phyloP scores from a whole-genome alignment of 768 basidiomycete species.

The Trametes gibbosa region DNA sequence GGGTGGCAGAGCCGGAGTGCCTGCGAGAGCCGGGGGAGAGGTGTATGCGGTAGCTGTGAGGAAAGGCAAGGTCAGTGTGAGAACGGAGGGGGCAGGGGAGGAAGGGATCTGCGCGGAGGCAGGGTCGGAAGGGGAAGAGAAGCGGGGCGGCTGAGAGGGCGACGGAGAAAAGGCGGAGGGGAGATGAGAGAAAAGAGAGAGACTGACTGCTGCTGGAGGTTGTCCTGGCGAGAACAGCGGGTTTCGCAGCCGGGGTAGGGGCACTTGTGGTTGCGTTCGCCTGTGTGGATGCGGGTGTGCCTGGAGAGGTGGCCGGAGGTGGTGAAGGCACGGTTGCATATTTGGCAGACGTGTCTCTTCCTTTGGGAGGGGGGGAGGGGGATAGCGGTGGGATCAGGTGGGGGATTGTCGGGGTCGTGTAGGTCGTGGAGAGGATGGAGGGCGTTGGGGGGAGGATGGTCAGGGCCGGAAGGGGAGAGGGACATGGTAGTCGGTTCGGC shows the following conservation, averaged over 20 bases:
- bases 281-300: constrained; percentile 88
- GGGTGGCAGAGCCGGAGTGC: constrained; percentile 51
- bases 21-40: constrained; percentile 76
- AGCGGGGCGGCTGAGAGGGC: background rate
- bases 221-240: constrained; percentile 86
- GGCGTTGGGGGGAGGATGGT: background rate
- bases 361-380: constrained; percentile 10
- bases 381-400: background rate
- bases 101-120: background rate
- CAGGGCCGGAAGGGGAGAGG: constrained; percentile 6
- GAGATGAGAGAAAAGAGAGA: background rate
- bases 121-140: background rate
- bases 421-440: background rate
- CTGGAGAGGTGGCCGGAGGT: constrained; percentile 88
- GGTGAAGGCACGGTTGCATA: constrained; percentile 78
- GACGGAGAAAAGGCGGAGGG: background rate
- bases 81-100: background rate
- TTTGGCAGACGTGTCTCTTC: constrained; percentile 57
- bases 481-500: constrained; percentile 1
- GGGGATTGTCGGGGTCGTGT: background rate
- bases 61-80: background rate
- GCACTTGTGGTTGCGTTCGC: constrained; percentile 89
- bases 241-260: constrained; percentile 96
- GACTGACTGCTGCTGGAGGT: constrained; percentile 65
- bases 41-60: constrained; percentile 71